Percentiles rank a stretch among this genome's conserved stretches.
phyloP scores from a whole-genome alignment of 257 asterid species.

The Solanum bukasovii region DNA sequence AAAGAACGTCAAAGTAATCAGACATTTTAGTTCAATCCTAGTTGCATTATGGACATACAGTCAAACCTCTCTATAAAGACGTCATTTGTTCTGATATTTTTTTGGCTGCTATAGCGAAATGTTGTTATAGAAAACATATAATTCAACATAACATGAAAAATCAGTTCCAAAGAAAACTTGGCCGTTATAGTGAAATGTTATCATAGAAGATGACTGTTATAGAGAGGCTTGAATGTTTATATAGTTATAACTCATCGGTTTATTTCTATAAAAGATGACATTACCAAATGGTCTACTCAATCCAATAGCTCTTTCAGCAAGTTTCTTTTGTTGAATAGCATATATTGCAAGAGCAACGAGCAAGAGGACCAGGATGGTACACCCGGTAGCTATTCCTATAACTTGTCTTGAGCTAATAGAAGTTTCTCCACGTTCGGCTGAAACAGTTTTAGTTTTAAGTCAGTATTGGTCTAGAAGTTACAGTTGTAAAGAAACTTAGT shows the following conservation, averaged over 20 bases:
- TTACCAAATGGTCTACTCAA: slow-evolving; percentile 83
- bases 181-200: background rate
- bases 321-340: slow-evolving; percentile 62
- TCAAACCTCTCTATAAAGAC: background rate
- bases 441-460: background rate
- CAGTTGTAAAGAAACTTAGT: background rate
- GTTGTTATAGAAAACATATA: background rate
- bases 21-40: background rate
- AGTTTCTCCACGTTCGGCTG: slow-evolving; percentile 37
- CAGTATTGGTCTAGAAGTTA: background rate
- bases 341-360: slow-evolving; percentile 56
- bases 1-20: slow-evolving; percentile 3
- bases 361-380: slow-evolving; percentile 47
- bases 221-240: background rate
- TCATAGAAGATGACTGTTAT: background rate
- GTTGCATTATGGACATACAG: background rate
- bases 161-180: background rate
- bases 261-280: background rate
- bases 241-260: background rate
- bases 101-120: background rate
- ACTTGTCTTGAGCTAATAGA: slow-evolving; percentile 39
- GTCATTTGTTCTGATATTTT: background rate
- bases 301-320: slow-evolving; percentile 83
- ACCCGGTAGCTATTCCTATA: slow-evolving; percentile 63
- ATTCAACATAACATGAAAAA: background rate